Percentiles rank a stretch among this genome's conserved stretches.
Conservation (phyloP, 192 early-diverging fungal species). For the Backusella tarrabulga region DNA sequence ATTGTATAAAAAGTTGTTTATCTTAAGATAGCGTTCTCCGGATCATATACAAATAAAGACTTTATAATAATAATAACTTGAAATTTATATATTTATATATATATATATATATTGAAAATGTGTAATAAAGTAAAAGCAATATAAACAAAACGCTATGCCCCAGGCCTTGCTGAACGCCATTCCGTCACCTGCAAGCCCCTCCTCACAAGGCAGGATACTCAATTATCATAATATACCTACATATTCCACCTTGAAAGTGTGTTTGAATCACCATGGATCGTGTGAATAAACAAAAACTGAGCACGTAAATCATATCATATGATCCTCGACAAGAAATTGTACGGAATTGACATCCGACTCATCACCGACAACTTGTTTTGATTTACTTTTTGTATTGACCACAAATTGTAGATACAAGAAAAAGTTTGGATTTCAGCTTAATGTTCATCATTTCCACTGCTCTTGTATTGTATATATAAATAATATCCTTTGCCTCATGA, state of each 20-base stretch:
- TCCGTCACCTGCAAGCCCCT: slow-evolving; percentile 90
- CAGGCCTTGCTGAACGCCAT: slow-evolving; percentile 96
- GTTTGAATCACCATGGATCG: slow-evolving; percentile 33
- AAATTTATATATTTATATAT: background rate
- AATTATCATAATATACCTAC: slow-evolving; percentile 94
- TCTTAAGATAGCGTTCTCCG: background rate
- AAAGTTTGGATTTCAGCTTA: slow-evolving; percentile 85
- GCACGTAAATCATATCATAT: slow-evolving; percentile 95
- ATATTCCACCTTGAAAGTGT: slow-evolving; percentile 92
- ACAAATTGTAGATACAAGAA: slow-evolving; percentile 98
- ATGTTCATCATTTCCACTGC: background rate
- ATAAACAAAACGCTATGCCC: slow-evolving; percentile 76
- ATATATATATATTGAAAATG: background rate
- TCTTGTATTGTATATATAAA: background rate
- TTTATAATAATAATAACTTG: background rate
- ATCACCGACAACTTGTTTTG: slow-evolving; percentile 94
- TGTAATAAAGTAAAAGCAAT: slow-evolving; percentile 37
- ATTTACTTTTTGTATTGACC: slow-evolving; percentile 82
- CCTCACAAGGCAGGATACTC: slow-evolving; percentile 79
- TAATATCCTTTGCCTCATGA: slow-evolving; percentile 72
- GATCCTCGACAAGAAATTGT: slow-evolving; percentile 98
- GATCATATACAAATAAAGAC: background rate
- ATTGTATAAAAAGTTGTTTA: background rate
- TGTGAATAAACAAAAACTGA: slow-evolving; percentile 94
- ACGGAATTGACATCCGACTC: slow-evolving; percentile 99